Conservation (phyloP, 2,329 filamentous ascomycete genomes). For the Pseudogymnoascus sp. region DNA sequence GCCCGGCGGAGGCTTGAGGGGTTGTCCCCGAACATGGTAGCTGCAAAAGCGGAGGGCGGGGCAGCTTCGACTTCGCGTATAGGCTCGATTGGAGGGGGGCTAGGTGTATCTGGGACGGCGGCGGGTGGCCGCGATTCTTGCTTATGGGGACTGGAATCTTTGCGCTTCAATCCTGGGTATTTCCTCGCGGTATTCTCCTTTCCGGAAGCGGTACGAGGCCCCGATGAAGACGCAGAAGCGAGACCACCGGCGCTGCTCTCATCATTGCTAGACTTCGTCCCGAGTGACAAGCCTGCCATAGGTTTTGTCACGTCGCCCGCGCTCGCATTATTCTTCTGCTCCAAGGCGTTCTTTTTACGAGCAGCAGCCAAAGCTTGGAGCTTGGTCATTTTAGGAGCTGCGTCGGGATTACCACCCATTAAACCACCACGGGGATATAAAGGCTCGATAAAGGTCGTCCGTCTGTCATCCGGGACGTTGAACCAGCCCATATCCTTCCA, state of each 20-base stretch:
- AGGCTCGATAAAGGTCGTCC: constrained; percentile 56
- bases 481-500: constrained; percentile 86
- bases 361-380: constrained; percentile 82
- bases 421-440: constrained; percentile 55
- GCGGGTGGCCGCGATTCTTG: constrained; percentile 18
- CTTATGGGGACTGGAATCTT: constrained; percentile 27
- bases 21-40: constrained; percentile 35
- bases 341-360: constrained; percentile 72
- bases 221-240: not conserved
- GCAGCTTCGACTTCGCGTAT: constrained; percentile 23
- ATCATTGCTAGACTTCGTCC: not conserved
- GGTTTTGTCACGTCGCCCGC: constrained; percentile 21
- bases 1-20: constrained; percentile 14
- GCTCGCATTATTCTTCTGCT: constrained; percentile 35
- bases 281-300: constrained; percentile 18
- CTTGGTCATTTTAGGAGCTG: constrained; percentile 71
- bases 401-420: constrained; percentile 64
- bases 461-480: constrained; percentile 56
- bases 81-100: constrained; percentile 8
- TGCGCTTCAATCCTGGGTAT: constrained; percentile 27
- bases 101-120: constrained; percentile 8
- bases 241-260: not conserved
- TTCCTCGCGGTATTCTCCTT: constrained; percentile 13
- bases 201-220: not conserved
- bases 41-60: constrained; percentile 32